Evolutionary conservation across 768 basidiomycete species (phyloP).

Genomic region (Xanthoconium purpureum): DNA sequence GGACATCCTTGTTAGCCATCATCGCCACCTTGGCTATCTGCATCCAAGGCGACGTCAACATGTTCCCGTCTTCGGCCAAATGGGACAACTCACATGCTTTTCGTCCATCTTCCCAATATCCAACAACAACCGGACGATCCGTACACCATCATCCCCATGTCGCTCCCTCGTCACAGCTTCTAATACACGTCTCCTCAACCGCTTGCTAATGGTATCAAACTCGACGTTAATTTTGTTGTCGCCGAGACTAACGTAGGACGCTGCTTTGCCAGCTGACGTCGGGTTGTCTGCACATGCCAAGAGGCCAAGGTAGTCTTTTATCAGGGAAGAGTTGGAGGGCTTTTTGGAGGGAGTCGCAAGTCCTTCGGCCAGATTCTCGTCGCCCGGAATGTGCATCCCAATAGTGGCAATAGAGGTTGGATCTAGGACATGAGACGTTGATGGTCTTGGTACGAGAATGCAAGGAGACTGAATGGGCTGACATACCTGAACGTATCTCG

Average conservation of each 20-base stretch:
- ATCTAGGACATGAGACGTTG: conserved; percentile 38
- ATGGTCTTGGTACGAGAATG: not conserved
- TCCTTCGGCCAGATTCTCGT: conserved; percentile 58
- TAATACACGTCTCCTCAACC: conserved; percentile 66
- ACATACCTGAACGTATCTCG: conserved; percentile 63
- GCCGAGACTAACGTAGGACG: conserved; percentile 67
- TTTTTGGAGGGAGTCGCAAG: conserved; percentile 57
- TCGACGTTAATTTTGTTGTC: conserved; percentile 78
- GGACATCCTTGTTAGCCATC: conserved; percentile 86
- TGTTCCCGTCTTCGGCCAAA: not conserved
- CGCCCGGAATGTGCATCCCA: conserved; percentile 59
- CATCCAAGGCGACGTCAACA: not conserved
- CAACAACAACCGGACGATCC: conserved; percentile 75
- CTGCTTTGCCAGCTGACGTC: conserved; percentile 62
- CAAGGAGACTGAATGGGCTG: not conserved
- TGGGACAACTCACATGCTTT: conserved; percentile 63
- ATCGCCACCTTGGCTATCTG: conserved; percentile 92
- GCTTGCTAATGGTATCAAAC: conserved; percentile 66
- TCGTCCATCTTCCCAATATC: conserved; percentile 92
- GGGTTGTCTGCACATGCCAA: conserved; percentile 82
- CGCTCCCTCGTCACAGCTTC: conserved; percentile 80
- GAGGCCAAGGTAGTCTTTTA: conserved; percentile 81
- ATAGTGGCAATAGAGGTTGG: conserved; percentile 66
- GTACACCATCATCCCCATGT: conserved; percentile 78
- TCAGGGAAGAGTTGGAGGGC: conserved; percentile 49